Conservation (phyloP, 2,329 filamentous ascomycete species). For the Fusarium pseudonygamai region DNA sequence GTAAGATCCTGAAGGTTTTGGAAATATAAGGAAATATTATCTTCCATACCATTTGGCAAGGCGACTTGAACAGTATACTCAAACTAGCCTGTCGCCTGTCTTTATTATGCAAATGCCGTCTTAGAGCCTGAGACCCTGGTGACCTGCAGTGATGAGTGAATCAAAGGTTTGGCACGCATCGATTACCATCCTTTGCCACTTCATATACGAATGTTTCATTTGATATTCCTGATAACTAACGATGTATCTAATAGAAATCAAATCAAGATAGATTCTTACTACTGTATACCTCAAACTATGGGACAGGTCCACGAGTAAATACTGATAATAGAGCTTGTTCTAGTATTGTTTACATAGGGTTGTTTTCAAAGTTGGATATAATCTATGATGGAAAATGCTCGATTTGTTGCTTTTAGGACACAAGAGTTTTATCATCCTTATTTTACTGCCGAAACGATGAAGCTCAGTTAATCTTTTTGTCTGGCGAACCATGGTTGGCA, state of each 20-base stretch:
- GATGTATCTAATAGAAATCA: neutral
- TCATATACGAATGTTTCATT: neutral
- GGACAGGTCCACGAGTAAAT: neutral
- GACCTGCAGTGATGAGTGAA: neutral
- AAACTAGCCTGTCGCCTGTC: neutral
- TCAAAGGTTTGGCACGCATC: too few relatives aligned
- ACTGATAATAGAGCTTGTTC: neutral
- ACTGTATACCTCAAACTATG: neutral
- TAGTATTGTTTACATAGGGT: neutral
- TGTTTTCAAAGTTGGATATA: neutral
- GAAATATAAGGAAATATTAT: too few relatives aligned
- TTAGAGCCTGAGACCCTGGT: neutral
- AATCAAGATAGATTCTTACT: neutral
- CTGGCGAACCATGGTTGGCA: neutral
- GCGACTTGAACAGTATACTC: neutral
- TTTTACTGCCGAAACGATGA: neutral
- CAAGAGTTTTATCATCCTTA: neutral
- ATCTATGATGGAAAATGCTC: neutral
- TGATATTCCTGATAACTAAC: neutral
- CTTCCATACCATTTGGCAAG: neutral
- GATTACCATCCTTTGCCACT: neutral
- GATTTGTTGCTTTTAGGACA: neutral
- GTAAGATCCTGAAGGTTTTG: neutral
- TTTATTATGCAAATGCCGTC: neutral
- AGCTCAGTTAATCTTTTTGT: neutral